Conservation (phyloP, 2,329 filamentous ascomycete species). For the Fusarium foetens region DNA sequence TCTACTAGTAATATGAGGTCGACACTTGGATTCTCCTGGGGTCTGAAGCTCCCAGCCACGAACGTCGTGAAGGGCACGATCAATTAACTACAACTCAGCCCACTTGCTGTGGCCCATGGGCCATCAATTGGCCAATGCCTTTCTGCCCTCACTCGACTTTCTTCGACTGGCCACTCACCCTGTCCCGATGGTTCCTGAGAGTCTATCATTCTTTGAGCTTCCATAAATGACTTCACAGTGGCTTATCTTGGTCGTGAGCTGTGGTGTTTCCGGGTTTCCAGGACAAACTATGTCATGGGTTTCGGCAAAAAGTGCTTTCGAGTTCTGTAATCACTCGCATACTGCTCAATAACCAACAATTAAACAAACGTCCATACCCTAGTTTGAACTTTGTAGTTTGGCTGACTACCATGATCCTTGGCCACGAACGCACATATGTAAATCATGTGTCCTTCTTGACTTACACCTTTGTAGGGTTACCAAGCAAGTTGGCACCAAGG, state of each 20-base stretch:
- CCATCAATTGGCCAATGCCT: constrained; percentile 40
- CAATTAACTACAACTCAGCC: constrained; percentile 36
- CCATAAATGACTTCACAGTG: constrained; percentile 13
- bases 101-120: constrained; percentile 30
- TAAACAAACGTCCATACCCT: constrained; percentile 3
- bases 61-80: constrained; percentile 16
- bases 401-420: constrained; percentile 23
- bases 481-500: constrained; percentile 40
- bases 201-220: constrained; percentile 19
- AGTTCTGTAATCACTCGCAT: not conserved
- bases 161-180: constrained; percentile 14
- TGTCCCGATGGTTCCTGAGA: constrained; percentile 1
- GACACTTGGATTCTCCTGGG: constrained; percentile 33
- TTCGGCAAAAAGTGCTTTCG: constrained; percentile 1
- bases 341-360: constrained; percentile 19
- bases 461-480: constrained; percentile 40
- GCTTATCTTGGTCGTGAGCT: constrained; percentile 1
- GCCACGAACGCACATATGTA: constrained; percentile 26
- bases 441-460: constrained; percentile 40
- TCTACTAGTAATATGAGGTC: constrained; percentile 18
- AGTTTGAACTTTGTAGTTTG: constrained; percentile 10
- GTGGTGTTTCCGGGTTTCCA: constrained; percentile 1
- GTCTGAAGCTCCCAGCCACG: constrained; percentile 38
- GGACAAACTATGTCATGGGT: not conserved
- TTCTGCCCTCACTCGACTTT: constrained; percentile 15